Evolutionary conservation across 495 filamentous ascomycete species (phyloP).

Genomic region (Platismatia glauca): DNA sequence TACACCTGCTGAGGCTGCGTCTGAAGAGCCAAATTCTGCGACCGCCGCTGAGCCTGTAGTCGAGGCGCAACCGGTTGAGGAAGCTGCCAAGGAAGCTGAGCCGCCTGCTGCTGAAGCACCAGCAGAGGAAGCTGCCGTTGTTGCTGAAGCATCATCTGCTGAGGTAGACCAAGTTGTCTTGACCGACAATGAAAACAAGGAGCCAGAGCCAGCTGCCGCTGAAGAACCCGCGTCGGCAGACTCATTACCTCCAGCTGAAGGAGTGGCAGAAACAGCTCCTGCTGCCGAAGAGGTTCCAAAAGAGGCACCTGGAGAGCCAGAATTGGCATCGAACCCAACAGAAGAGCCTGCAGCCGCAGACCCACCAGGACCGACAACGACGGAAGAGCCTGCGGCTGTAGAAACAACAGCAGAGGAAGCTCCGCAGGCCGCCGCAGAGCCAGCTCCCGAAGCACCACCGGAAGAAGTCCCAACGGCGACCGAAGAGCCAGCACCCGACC

Average conservation of each 20-base stretch:
- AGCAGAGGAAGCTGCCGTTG: constrained; percentile 6
- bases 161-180: neutral
- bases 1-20: neutral
- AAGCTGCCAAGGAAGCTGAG: constrained; percentile 38
- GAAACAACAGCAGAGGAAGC: constrained; percentile 1
- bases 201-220: neutral
- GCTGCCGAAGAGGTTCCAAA: neutral
- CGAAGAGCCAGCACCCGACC: constrained; percentile 4
- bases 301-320: constrained; percentile 2
- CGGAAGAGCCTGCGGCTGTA: constrained; percentile 1
- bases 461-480: neutral
- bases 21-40: constrained; percentile 1
- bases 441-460: neutral
- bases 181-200: neutral
- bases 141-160: neutral
- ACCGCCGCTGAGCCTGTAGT: neutral
- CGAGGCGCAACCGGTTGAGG: constrained; percentile 5
- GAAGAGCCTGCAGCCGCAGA: constrained; percentile 4
- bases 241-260: neutral
- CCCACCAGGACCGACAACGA: neutral
- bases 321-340: neutral
- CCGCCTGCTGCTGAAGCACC: constrained; percentile 20
- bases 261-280: neutral
- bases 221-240: constrained; percentile 5
- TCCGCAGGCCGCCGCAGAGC: neutral